phyloP scores from a whole-genome alignment of 202 grass and related monocot species.

The Brachypodium distachyon region DNA sequence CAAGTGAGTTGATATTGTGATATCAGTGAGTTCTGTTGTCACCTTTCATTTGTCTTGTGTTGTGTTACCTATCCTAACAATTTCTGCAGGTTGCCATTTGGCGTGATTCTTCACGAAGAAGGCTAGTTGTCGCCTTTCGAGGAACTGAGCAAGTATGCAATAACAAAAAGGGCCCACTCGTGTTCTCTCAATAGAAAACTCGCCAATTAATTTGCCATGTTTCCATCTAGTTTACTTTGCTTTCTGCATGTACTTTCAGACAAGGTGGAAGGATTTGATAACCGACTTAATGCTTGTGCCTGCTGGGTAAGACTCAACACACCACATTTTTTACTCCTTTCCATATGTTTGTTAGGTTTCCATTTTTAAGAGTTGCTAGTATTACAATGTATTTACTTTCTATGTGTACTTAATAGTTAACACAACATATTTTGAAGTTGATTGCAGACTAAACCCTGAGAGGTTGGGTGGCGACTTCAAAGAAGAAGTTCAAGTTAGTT shows the following conservation, averaged over 20 bases:
- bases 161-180: slow-evolving; percentile 19
- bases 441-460: slow-evolving; percentile 83
- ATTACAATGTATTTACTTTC: not conserved
- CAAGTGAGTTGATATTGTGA: slow-evolving; percentile 38
- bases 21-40: slow-evolving; percentile 1
- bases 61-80: slow-evolving; percentile 10
- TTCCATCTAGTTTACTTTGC: slow-evolving; percentile 2
- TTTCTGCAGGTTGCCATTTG: slow-evolving; percentile 71
- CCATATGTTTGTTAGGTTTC: not conserved
- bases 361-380: slow-evolving; percentile 2
- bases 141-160: slow-evolving; percentile 94
- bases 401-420: slow-evolving; percentile 5
- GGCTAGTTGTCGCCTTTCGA: slow-evolving; percentile 74
- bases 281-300: slow-evolving; percentile 90
- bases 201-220: not conserved
- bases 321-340: not conserved
- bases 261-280: slow-evolving; percentile 91
- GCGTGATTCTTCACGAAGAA: slow-evolving; percentile 79
- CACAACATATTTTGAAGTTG: slow-evolving; percentile 21
- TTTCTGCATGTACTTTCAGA: slow-evolving; percentile 38
- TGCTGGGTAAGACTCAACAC: slow-evolving; percentile 45
- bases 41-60: not conserved
- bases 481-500: slow-evolving; percentile 90
- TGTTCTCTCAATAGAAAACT: slow-evolving; percentile 3
- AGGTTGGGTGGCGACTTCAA: slow-evolving; percentile 76